phyloP scores from a whole-genome alignment of 176 grass and related monocot genomes.

The Eleusine coracana region DNA sequence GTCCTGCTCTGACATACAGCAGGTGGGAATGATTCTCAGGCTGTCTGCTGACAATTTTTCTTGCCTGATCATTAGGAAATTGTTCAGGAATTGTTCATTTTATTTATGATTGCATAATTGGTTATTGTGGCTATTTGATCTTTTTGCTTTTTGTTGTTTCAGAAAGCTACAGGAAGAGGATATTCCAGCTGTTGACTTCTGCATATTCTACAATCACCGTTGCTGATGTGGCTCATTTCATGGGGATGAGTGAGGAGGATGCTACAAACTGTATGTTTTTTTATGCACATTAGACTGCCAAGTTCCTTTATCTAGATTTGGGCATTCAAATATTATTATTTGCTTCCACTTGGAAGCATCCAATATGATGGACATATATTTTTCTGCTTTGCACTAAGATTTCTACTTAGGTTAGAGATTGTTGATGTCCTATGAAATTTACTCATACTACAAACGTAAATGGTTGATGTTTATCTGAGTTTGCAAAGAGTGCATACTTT shows the following conservation, averaged over 20 bases:
- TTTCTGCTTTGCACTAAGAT: not conserved
- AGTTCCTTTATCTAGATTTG: not conserved
- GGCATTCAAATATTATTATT: not conserved
- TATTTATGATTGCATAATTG: not conserved
- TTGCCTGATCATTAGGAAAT: slow-evolving; percentile 21
- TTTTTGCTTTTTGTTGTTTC: slow-evolving; percentile 31
- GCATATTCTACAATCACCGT: slow-evolving; percentile 85
- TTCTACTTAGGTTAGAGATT: slow-evolving; percentile 1
- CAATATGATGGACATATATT: not conserved
- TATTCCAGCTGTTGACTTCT: slow-evolving; percentile 83
- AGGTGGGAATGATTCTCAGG: not conserved
- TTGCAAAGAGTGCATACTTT: not conserved
- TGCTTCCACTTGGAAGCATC: not conserved
- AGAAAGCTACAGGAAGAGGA: slow-evolving; percentile 96
- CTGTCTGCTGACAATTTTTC: not conserved
- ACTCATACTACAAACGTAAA: not conserved
- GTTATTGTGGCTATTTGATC: not conserved
- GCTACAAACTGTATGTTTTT: slow-evolving; percentile 75
- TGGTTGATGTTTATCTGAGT: not conserved
- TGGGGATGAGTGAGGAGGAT: slow-evolving; percentile 88
- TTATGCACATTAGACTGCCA: slow-evolving; percentile 20
- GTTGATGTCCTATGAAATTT: slow-evolving; percentile 16
- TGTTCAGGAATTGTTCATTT: not conserved
- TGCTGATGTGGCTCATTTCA: slow-evolving; percentile 75
- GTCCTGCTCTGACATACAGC: not conserved